Percentiles rank a stretch among this genome's conserved stretches.
phyloP scores from a whole-genome alignment of 345 rosid genomes.

The Ailanthus altissimus region DNA sequence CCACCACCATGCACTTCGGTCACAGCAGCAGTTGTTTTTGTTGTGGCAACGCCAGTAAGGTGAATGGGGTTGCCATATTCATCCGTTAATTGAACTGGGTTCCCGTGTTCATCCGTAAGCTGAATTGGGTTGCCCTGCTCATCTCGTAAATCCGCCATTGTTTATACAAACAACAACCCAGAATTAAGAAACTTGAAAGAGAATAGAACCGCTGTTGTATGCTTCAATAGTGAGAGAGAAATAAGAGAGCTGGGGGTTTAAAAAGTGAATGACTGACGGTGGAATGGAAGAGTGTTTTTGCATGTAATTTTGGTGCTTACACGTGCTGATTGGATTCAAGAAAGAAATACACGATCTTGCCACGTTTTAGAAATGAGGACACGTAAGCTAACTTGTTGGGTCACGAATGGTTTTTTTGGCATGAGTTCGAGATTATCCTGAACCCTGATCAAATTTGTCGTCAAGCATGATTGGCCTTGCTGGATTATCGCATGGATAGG shows the following conservation, averaged over 20 bases:
- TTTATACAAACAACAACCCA: background rate
- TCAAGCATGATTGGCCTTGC: background rate
- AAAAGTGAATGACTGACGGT: constrained; percentile 10
- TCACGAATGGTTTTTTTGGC: background rate
- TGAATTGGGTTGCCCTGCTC: constrained; percentile 54
- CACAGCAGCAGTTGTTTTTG: background rate
- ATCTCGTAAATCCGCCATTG: constrained; percentile 64
- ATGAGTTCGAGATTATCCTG: background rate
- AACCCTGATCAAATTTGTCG: background rate
- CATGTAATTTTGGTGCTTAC: constrained; percentile 23
- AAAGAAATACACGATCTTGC: background rate
- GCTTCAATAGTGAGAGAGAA: background rate
- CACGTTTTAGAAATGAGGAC: constrained; percentile 17
- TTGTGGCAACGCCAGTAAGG: constrained; percentile 54
- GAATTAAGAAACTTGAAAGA: no score
- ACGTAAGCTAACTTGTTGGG: background rate
- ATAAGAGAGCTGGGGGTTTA: background rate
- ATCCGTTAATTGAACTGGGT: constrained; percentile 58
- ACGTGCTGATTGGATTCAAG: background rate
- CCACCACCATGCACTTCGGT: background rate
- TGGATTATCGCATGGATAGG: background rate
- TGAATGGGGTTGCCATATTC: constrained; percentile 63
- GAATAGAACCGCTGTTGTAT: background rate
- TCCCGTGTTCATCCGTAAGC: constrained; percentile 52
- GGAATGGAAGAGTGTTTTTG: constrained; percentile 2